A percentile compares a stretch with the other conserved stretches of the same genome.
Conservation (phyloP, 192 early-diverging fungal species). For the Thamnidium elegans region DNA sequence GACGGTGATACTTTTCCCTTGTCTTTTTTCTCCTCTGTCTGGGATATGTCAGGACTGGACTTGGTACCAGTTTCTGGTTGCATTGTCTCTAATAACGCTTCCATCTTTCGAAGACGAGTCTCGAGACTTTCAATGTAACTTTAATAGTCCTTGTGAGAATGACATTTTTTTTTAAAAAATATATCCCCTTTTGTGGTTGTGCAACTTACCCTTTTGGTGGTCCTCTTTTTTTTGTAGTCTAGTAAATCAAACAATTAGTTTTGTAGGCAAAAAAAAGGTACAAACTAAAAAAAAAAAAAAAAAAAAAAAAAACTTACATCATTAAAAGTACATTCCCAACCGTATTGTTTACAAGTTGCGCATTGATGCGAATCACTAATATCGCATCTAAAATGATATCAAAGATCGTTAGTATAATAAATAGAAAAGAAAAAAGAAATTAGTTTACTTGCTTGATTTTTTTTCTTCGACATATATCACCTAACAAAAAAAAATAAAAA, state of each 20-base stretch:
- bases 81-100: conserved; percentile 22
- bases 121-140: conserved; percentile 36
- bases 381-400: conserved; percentile 22
- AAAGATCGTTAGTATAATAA: not conserved
- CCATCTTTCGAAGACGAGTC: conserved; percentile 26
- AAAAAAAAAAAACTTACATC: conserved; percentile 23
- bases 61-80: not conserved
- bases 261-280: no score
- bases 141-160: not conserved
- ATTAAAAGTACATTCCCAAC: conserved; percentile 35
- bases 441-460: conserved; percentile 27
- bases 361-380: conserved; percentile 14
- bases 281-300: not conserved
- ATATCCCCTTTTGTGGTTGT: not conserved
- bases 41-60: not conserved
- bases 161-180: not conserved
- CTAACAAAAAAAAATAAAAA: conserved; percentile 6
- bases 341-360: conserved; percentile 30
- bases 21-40: not conserved
- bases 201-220: conserved; percentile 34
- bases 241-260: not conserved
- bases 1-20: not conserved
- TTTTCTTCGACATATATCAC: conserved; percentile 33
- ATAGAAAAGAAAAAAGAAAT: conserved; percentile 1
- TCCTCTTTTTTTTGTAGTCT: conserved; percentile 29